A percentile compares a stretch with the other conserved stretches of the same genome.
These are phyloP conservation scores for Daphne laureola DNA, from an alignment of 441 rosid genomes.

Conservation along the genomic window DNA sequence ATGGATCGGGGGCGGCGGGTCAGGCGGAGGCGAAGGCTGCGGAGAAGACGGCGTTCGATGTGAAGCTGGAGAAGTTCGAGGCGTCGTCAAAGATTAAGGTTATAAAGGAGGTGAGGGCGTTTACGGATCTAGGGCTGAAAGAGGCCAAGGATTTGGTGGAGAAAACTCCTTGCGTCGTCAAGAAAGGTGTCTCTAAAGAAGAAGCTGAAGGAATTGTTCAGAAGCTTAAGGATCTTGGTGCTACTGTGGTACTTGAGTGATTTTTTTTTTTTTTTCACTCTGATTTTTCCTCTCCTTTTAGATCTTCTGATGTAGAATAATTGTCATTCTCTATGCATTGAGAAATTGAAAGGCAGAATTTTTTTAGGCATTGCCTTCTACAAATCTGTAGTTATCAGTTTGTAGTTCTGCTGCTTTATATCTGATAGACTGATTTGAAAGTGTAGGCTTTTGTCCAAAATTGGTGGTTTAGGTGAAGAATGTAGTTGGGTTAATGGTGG, in stretches of 20 bases:
- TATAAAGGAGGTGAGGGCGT: slow-evolving; percentile 49
- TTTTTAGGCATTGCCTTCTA: background rate
- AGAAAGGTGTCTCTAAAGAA: slow-evolving; percentile 46
- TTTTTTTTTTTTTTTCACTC: background rate
- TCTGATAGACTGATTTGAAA: too few relatives aligned
- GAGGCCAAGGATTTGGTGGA: slow-evolving; percentile 60
- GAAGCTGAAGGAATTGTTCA: slow-evolving; percentile 42
- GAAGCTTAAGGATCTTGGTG: slow-evolving; percentile 56
- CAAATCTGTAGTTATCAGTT: too few relatives aligned
- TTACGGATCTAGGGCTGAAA: slow-evolving; percentile 52
- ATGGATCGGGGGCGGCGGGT: slow-evolving; percentile 8
- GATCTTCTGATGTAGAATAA: slow-evolving; percentile 12
- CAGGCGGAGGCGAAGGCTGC: slow-evolving; percentile 24
- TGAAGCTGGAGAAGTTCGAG: slow-evolving; percentile 60
- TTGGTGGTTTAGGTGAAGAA: too few relatives aligned
- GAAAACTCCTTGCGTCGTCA: slow-evolving; percentile 50
- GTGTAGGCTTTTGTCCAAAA: too few relatives aligned
- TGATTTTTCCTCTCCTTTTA: too few relatives aligned
- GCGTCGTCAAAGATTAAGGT: slow-evolving; percentile 45
- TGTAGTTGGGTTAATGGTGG: too few relatives aligned
- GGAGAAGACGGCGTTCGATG: slow-evolving; percentile 52
- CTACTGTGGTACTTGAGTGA: slow-evolving; percentile 43
- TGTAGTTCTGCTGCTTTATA: too few relatives aligned
- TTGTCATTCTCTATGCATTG: background rate
- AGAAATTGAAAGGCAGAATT: background rate